These are phyloP conservation scores for Cyphellophora europaea DNA, from an alignment of 2,329 filamentous ascomycete genomes.

Conservation along the genomic window DNA sequence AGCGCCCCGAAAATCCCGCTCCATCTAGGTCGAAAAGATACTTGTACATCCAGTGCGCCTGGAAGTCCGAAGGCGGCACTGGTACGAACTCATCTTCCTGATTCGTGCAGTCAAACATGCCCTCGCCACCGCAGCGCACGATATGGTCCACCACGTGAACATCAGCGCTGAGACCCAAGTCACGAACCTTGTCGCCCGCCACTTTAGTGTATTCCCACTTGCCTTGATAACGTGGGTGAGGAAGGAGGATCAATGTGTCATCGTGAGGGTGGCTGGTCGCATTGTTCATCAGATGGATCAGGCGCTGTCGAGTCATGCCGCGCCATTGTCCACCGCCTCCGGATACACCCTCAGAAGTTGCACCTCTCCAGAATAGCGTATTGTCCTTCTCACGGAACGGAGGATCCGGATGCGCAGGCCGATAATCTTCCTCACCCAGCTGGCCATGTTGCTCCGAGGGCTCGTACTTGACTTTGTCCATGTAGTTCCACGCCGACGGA, in stretches of 20 bases:
- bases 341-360: constrained; percentile 47
- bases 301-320: constrained; percentile 60
- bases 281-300: constrained; percentile 60
- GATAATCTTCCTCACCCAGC: constrained; percentile 10
- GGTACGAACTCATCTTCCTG: constrained; percentile 42
- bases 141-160: constrained; percentile 52
- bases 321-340: constrained; percentile 45
- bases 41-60: constrained; percentile 53
- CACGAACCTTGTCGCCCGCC: constrained; percentile 25
- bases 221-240: constrained; percentile 12
- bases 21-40: constrained; percentile 67
- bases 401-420: constrained; percentile 34
- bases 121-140: constrained; percentile 42
- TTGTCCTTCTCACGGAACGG: constrained; percentile 55
- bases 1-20: constrained; percentile 54
- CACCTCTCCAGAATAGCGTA: constrained; percentile 66
- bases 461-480: constrained; percentile 45
- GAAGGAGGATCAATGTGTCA: constrained; percentile 48
- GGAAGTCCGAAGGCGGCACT: constrained; percentile 39
- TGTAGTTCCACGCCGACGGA: constrained; percentile 55
- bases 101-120: constrained; percentile 38
- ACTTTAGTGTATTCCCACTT: constrained; percentile 44
- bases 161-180: constrained; percentile 47
- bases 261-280: constrained; percentile 34
- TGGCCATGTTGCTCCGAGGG: constrained; percentile 37